Base-by-base conservation (phyloP, 1,139 yeast species). In the Blastobotrys capitulatus region DNA sequence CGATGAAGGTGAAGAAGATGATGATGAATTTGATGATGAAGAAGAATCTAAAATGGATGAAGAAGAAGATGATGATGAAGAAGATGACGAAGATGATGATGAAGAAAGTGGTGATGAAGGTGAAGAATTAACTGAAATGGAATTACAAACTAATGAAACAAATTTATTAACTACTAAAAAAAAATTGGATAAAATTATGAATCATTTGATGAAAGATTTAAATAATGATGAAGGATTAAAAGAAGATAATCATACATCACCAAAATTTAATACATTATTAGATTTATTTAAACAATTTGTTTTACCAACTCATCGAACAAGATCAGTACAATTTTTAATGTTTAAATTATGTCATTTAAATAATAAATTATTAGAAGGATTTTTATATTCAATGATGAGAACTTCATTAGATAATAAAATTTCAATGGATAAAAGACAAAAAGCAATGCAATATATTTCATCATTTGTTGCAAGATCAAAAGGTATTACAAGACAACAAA, bases 381-480 rank as follows among this genome's bases (percentile, higher is more conserved):
- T 81, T 62, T 71, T 92, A 59, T 95, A 87, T 1, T 74, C 86
- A 35, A 73, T 92, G 55, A 83, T 92, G 46, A 97, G 90, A 62
- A 79, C 86, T 40, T 88, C 96, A 2, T 83, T 92, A 62, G 69
- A 79, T 4, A 78, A 83, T 6, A 71, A 75, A 42, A 92, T 84
- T 63, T 77, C 81, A 26, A 71, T 82, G 49, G 94, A 87, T 53
- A 82, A 80, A 57, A 77, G 95, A 56, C 80, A 89, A 55, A 89
- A 89, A 68, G 86, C 97, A 4, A 78, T 90, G 78, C 97, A 92
- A 67, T 92, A 92, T 63, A 75, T 92, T 48, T 84, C 96, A 1
- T 88, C 97, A 2, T 92, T 84, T 63, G 80, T 92, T 54, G 95
- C 97, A 0, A 77, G 99, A 51, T 96, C 96, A 12, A 80, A 82